A percentile compares a stretch with the other conserved stretches of the same genome.
These are phyloP conservation scores for Cicer bijugum DNA, from an alignment of 306 rosid genomes.

Conservation along the genomic window DNA sequence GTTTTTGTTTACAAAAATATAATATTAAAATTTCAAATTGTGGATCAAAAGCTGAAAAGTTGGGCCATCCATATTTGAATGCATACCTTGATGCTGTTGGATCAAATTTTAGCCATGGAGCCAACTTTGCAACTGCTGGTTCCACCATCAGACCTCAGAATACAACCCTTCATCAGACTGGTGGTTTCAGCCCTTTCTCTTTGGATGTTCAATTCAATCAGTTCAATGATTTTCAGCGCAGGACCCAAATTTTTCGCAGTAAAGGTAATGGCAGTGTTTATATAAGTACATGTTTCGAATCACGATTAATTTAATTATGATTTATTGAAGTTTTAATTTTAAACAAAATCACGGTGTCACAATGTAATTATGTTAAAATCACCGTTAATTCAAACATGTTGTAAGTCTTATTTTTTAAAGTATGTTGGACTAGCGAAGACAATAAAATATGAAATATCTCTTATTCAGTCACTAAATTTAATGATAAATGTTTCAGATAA, in stretches of 20 bases:
- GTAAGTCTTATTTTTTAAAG: too few species aligned
- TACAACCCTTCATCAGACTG: conserved; percentile 66
- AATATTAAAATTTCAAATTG: neutral
- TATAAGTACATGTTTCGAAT: neutral
- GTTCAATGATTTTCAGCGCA: conserved; percentile 63
- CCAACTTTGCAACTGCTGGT: conserved; percentile 87
- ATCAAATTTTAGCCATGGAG: conserved; percentile 75
- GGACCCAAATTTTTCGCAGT: conserved; percentile 54
- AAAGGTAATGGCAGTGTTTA: conserved; percentile 50
- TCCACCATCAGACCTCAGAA: conserved; percentile 79
- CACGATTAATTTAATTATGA: too few species aligned
- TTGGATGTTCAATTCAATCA: conserved; percentile 67
- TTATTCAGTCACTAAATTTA: too few species aligned
- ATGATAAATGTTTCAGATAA: too few species aligned
- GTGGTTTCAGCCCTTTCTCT: conserved; percentile 78
- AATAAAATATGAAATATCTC: too few species aligned
- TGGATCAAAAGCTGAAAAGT: conserved; percentile 55
- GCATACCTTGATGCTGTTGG: conserved; percentile 76
- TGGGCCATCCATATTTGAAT: conserved; percentile 65
- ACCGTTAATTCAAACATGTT: too few species aligned
- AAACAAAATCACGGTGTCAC: too few species aligned
- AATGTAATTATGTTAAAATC: too few species aligned
- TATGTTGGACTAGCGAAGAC: too few species aligned
- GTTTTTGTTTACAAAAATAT: neutral
- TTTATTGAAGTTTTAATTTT: too few species aligned